Evolutionary conservation across 306 rosid genomes (phyloP).

Genomic region (Prunus dulcis): DNA sequence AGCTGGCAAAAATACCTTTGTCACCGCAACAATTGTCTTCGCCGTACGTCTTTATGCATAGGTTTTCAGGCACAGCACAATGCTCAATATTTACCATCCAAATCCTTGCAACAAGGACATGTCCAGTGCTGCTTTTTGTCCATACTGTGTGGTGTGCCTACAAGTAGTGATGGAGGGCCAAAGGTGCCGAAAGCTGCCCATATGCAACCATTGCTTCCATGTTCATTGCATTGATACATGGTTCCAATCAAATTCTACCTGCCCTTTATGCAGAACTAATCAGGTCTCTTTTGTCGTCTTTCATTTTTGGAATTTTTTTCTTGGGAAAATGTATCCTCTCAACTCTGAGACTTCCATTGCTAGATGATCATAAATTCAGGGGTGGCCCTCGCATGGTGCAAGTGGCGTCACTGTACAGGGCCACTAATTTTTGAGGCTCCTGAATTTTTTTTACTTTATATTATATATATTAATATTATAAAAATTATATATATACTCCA

Average conservation of each 20-base stretch:
- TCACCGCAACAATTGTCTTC: neutral
- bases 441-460: accelerated
- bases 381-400: accelerated
- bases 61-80: neutral
- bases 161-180: slow-evolving; percentile 12
- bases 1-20: neutral
- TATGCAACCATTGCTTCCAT: slow-evolving; percentile 25
- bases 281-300: slow-evolving; percentile 8
- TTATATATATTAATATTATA: no score
- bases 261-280: slow-evolving; percentile 22
- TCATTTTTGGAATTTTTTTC: neutral
- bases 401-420: no score
- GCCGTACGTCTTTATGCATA: neutral
- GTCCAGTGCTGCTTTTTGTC: no score
- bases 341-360: neutral
- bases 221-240: slow-evolving; percentile 20
- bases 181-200: slow-evolving; percentile 7
- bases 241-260: slow-evolving; percentile 11
- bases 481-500: no score
- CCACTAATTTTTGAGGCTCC: no score
- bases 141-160: slow-evolving; percentile 23
- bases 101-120: neutral
- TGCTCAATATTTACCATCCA: neutral
- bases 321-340: neutral
- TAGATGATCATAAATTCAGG: neutral